Percentiles rank a stretch among this genome's conserved stretches.
Conservation (phyloP, 495 filamentous ascomycete genomes). For the Trichoderma orchidacearum region DNA sequence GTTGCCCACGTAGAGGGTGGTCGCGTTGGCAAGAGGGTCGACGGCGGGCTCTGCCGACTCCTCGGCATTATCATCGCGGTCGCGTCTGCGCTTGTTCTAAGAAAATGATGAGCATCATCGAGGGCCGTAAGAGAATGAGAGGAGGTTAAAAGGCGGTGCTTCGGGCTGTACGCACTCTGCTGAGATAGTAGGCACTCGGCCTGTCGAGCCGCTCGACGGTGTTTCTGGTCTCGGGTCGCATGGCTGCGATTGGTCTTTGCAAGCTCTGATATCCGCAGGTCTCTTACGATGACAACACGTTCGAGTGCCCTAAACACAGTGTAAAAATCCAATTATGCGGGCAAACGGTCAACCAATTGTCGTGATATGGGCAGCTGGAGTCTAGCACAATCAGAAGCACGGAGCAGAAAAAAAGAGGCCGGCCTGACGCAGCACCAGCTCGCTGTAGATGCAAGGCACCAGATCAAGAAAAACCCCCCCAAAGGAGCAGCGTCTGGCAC, state of each 20-base stretch:
- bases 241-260: conserved; percentile 2
- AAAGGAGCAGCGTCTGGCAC: not conserved
- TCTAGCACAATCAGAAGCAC: not conserved
- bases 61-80: conserved; percentile 39
- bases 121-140: not conserved
- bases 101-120: not conserved
- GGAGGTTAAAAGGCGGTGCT: not conserved
- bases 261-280: not conserved
- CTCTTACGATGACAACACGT: too few species aligned
- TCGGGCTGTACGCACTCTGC: conserved; percentile 41
- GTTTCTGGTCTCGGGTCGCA: conserved; percentile 13
- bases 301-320: too few species aligned
- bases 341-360: too few species aligned
- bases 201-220: conserved; percentile 82
- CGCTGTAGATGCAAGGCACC: not conserved
- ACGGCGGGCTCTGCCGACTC: conserved; percentile 40
- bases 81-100: conserved; percentile 50
- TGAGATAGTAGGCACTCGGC: conserved; percentile 76
- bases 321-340: too few species aligned
- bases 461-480: too few species aligned
- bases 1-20: conserved; percentile 96
- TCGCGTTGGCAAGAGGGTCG: conserved; percentile 71
- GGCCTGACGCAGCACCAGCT: not conserved
- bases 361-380: not conserved
- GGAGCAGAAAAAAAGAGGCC: not conserved